Base-by-base conservation (phyloP, 768 basidiomycete species). In the Asterophora lycoperdoides region DNA sequence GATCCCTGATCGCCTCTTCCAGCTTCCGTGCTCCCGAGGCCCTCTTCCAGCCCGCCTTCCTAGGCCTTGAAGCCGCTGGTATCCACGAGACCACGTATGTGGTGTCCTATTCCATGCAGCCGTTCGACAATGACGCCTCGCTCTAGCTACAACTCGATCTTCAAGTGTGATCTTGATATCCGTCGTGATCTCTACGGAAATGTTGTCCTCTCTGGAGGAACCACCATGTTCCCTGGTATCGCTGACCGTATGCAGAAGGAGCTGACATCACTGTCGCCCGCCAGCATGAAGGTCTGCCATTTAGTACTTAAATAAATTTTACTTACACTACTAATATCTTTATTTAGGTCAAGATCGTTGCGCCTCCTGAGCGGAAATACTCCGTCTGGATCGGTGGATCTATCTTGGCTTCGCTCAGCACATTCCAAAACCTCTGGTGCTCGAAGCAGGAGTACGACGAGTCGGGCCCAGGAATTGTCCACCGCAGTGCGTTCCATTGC, bases 401-500 rank as follows among this genome's bases (percentile, higher is more conserved):
- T 35, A 89, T 89, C 60, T 72, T 89, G 57, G 93, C 92, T 38
- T 93, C 90, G 28, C 79, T 96, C 42, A 86, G 82, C 63, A 94
- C 93, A 59, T 95, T 95, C 93, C 93, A 95, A 76, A 93, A 93
- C 66, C 73, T 94, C 71, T 96, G 93, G 92, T 86, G 86, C 71
- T 84, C 85, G 50, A 90, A 90, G 71, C 88, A 91, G 63, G 92
- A 93, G 73, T 93, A 93, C 71, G 91, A 93, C 66, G 91, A 89
- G 67, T 79, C 77, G 48, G 86, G 86, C 39, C 86, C 86, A 54
- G 82, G 78, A 49, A 88, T 89, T 53, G 84, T 87, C 56, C 86
- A 88, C 60, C 86, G 85, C 75, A 86, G 81, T 82, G 64, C 53
- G 78, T 77, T 44, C 15, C 20, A 3, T 41, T 17, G 1, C 19